These are phyloP conservation scores for Tuber microsphaerosporum DNA, from an alignment of 495 filamentous ascomycete genomes.

Conservation along the genomic window DNA sequence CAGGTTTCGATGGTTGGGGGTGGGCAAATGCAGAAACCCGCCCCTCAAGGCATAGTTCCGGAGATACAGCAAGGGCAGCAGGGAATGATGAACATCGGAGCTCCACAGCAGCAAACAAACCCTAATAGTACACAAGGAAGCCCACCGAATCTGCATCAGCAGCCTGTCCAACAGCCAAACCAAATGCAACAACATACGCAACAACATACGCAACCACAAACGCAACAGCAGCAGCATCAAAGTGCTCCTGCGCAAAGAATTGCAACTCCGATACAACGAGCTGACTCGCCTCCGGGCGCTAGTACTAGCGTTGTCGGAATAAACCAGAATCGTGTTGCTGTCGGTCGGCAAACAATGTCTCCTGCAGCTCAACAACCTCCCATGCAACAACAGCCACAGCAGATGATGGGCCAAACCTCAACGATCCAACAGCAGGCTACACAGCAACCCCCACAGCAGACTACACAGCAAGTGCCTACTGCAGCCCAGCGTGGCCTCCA, in stretches of 20 bases:
- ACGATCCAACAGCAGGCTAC: conserved; percentile 15
- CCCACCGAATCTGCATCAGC: conserved; percentile 32
- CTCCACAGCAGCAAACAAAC: conserved; percentile 24
- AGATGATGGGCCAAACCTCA: background rate
- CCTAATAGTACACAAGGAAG: conserved; percentile 27
- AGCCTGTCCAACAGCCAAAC: conserved; percentile 17
- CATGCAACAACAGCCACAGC: conserved; percentile 44
- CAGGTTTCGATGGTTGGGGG: conserved; percentile 39
- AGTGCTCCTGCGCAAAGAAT: conserved; percentile 23
- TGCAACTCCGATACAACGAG: conserved; percentile 39
- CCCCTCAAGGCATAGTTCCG: conserved; percentile 22
- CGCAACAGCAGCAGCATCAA: conserved; percentile 37
- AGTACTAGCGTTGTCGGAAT: conserved; percentile 34
- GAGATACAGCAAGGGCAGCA: conserved; percentile 17
- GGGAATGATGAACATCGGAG: conserved; percentile 13
- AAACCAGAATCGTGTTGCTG: conserved; percentile 1
- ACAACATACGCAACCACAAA: conserved; percentile 22
- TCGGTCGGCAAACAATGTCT: conserved; percentile 29
- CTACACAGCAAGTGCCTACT: conserved; percentile 5
- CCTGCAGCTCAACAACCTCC: conserved; percentile 44
- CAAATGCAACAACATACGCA: conserved; percentile 33
- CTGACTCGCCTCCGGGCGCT: conserved; percentile 43
- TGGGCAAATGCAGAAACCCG: conserved; percentile 36
- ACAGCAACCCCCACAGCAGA: conserved; percentile 5
- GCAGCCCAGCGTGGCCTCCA: conserved; percentile 14